A percentile compares a stretch with the other conserved stretches of the same genome.
Evolutionary conservation across 2,329 filamentous ascomycete species (phyloP).

Genomic region (Fusarium staphyleae): DNA sequence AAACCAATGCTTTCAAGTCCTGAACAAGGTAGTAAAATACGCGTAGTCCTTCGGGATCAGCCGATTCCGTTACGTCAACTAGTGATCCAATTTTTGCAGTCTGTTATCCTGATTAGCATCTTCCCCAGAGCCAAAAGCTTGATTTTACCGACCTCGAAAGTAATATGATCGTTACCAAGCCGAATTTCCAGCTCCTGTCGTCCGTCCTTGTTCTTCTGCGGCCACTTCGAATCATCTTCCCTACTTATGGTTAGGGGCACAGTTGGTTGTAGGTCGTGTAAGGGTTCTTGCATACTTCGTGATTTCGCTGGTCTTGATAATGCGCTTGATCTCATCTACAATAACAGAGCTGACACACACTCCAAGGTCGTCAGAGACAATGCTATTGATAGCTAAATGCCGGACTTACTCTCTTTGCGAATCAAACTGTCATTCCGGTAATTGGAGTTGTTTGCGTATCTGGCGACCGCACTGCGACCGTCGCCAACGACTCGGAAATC

Average conservation of each 20-base stretch:
- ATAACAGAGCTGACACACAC: conserved; percentile 95
- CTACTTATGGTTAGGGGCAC: conserved; percentile 53
- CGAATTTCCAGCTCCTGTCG: conserved; percentile 96
- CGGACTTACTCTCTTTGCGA: conserved; percentile 93
- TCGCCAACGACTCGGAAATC: conserved; percentile 94
- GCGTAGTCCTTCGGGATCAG: conserved; percentile 91
- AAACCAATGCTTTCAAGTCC: conserved; percentile 94
- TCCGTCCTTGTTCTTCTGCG: conserved; percentile 98
- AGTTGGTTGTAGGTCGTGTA: conserved; percentile 1
- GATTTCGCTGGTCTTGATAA: conserved; percentile 97
- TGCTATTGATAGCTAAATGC: no score
- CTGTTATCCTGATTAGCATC: conserved; percentile 54
- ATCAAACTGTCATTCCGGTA: conserved; percentile 99
- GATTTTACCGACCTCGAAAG: conserved; percentile 77
- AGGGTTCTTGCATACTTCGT: conserved; percentile 72
- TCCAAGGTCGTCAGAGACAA: conserved; percentile 49
- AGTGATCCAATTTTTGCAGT: conserved; percentile 98
- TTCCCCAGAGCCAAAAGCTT: not conserved
- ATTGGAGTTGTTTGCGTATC: conserved; percentile 99
- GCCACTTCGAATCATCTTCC: conserved; percentile 98
- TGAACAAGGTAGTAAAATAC: conserved; percentile 99
- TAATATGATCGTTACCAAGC: conserved; percentile 93
- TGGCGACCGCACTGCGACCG: conserved; percentile 88
- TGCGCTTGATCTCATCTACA: conserved; percentile 93
- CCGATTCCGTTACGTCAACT: conserved; percentile 94